Evolutionary conservation across 2,329 filamentous ascomycete species (phyloP).

Genomic region (Plenodomus biglobosus): DNA sequence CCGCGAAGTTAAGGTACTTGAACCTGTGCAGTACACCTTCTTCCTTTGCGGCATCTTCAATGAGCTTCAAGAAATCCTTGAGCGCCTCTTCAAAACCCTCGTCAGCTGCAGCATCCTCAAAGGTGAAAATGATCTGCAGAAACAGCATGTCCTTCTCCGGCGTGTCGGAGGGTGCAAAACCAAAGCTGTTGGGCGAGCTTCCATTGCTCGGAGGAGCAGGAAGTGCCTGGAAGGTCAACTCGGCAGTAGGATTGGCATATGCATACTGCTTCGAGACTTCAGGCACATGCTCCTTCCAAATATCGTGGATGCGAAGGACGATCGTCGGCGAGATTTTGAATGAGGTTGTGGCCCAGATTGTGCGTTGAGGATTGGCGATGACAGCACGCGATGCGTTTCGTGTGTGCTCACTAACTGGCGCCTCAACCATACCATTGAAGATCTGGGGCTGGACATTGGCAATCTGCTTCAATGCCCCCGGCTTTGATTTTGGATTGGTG

Average conservation of each 20-base stretch:
- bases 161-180: slow-evolving; percentile 13
- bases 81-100: slow-evolving; percentile 18
- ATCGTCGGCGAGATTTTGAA: slow-evolving; percentile 22
- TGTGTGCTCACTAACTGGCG: slow-evolving; percentile 19
- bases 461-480: slow-evolving; percentile 18
- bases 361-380: slow-evolving; percentile 13
- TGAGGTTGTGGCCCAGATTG: slow-evolving; percentile 30
- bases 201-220: slow-evolving; percentile 16
- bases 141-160: slow-evolving; percentile 23
- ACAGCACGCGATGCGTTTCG: slow-evolving; percentile 23
- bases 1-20: slow-evolving; percentile 42
- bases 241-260: slow-evolving; percentile 15
- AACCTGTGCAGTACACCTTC: slow-evolving; percentile 17
- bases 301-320: slow-evolving; percentile 17
- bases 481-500: slow-evolving; percentile 22
- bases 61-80: slow-evolving; percentile 20
- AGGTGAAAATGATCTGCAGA: slow-evolving; percentile 27
- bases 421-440: slow-evolving; percentile 19
- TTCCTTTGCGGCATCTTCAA: slow-evolving; percentile 19
- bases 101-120: slow-evolving; percentile 12
- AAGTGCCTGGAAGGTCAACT: slow-evolving; percentile 27
- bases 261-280: slow-evolving; percentile 16
- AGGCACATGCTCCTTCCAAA: slow-evolving; percentile 21
- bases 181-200: slow-evolving; percentile 19
- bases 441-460: slow-evolving; percentile 17